Percentiles rank a stretch among this genome's conserved stretches.
phyloP scores from a whole-genome alignment of 257 asterid species.

The Ligustrum vulgare region DNA sequence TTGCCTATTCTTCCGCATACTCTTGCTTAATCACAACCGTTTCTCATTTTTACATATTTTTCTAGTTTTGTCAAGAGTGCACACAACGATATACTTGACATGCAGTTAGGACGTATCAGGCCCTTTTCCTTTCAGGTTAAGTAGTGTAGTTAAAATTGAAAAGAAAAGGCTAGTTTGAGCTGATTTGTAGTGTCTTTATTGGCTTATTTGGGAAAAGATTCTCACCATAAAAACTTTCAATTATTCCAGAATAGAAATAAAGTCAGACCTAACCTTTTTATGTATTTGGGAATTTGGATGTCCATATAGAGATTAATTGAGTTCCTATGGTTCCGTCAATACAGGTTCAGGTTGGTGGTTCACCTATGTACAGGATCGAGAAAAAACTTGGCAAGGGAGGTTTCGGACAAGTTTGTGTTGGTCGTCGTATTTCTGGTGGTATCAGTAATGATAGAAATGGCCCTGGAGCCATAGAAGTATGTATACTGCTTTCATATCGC shows the following conservation, averaged over 20 bases:
- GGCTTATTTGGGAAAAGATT: background rate
- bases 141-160: background rate
- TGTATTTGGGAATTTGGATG: conserved; percentile 1
- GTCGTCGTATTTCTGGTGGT: conserved; percentile 66
- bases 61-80: background rate
- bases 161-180: background rate
- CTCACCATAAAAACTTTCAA: background rate
- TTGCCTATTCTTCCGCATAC: background rate
- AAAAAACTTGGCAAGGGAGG: conserved; percentile 92
- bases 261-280: conserved; percentile 5
- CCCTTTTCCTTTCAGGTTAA: background rate
- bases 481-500: conserved; percentile 5
- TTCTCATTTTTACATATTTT: background rate
- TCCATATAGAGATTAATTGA: conserved; percentile 7
- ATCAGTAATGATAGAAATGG: conserved; percentile 50
- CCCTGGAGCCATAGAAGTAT: conserved; percentile 64
- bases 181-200: background rate
- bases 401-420: conserved; percentile 89
- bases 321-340: conserved; percentile 11
- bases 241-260: background rate
- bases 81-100: background rate
- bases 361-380: conserved; percentile 62
- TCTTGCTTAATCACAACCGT: background rate
- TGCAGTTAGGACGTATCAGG: background rate
- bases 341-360: conserved; percentile 89